Percentiles rank a stretch among this genome's conserved stretches.
These are phyloP conservation scores for Phytomonas serpens DNA, from an alignment of 208 protist genomes.

Conservation along the genomic window DNA sequence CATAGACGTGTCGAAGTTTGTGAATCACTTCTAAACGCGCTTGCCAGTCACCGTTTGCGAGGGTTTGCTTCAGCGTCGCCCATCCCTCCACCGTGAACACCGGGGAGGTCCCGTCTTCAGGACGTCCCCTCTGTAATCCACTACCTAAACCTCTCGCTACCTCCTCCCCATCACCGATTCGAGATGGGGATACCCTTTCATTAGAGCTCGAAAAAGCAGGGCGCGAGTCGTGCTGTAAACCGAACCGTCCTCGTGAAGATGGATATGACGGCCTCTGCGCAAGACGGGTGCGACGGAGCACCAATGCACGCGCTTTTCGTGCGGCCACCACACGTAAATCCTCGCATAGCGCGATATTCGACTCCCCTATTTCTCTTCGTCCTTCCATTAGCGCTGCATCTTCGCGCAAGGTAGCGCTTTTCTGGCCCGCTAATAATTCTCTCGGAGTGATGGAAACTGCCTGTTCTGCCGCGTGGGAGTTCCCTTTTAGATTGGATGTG, in stretches of 20 bases:
- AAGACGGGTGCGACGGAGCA: background rate
- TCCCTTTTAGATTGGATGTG: background rate
- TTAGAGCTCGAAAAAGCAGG: background rate
- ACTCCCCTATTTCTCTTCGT: background rate
- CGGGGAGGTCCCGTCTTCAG: background rate
- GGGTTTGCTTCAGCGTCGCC: background rate
- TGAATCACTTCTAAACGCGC: background rate
- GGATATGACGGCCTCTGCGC: background rate
- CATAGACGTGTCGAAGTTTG: background rate
- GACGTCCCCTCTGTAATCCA: background rate
- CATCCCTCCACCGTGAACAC: background rate
- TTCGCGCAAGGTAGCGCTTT: background rate
- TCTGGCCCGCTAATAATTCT: background rate
- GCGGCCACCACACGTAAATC: background rate
- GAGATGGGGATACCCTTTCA: background rate
- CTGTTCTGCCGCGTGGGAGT: background rate
- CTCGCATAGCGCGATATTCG: background rate
- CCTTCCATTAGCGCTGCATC: background rate
- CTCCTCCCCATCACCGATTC: background rate
- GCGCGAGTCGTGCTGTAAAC: background rate
- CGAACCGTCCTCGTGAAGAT: background rate
- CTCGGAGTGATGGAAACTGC: background rate
- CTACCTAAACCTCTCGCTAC: background rate
- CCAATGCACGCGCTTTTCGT: background rate
- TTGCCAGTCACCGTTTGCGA: background rate